These are phyloP conservation scores for Pseudocercospora eumusae DNA, from an alignment of 2,329 filamentous ascomycete genomes.

Conservation along the genomic window DNA sequence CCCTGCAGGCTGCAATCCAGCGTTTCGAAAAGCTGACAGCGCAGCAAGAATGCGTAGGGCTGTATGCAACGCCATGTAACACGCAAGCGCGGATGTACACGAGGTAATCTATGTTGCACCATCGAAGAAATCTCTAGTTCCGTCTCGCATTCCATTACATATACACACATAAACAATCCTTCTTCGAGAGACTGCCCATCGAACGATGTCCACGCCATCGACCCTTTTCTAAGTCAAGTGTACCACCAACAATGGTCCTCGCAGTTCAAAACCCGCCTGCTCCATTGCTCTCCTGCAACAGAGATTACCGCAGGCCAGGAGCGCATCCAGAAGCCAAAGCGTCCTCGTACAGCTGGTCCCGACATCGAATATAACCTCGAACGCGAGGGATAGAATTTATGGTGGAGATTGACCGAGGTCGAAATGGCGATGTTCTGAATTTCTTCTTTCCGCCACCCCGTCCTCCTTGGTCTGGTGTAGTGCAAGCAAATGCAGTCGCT, in stretches of 20 bases:
- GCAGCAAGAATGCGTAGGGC: background rate
- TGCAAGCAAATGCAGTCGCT: conserved; percentile 30
- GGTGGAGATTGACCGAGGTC: background rate
- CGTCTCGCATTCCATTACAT: conserved; percentile 14
- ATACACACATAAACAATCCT: conserved; percentile 11
- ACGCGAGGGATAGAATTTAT: background rate
- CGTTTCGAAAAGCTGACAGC: conserved; percentile 7
- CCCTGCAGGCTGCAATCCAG: conserved; percentile 7
- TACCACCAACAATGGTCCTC: background rate
- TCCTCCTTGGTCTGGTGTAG: conserved; percentile 3
- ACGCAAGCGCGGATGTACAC: background rate
- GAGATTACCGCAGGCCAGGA: background rate
- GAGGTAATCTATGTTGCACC: background rate
- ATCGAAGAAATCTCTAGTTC: background rate
- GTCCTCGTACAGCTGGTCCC: background rate
- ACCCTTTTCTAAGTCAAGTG: background rate
- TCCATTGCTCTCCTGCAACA: background rate
- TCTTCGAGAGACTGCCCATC: conserved; percentile 4
- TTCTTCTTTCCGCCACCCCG: conserved; percentile 4
- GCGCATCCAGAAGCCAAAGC: background rate
- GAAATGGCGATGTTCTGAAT: background rate
- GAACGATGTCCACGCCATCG: background rate
- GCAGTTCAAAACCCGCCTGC: background rate
- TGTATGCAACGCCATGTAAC: background rate
- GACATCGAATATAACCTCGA: background rate